A percentile compares a stretch with the other conserved stretches of the same genome.
These are phyloP conservation scores for Mediolabrus comicus DNA, from an alignment of 108 stramenopile species.

Conservation along the genomic window DNA sequence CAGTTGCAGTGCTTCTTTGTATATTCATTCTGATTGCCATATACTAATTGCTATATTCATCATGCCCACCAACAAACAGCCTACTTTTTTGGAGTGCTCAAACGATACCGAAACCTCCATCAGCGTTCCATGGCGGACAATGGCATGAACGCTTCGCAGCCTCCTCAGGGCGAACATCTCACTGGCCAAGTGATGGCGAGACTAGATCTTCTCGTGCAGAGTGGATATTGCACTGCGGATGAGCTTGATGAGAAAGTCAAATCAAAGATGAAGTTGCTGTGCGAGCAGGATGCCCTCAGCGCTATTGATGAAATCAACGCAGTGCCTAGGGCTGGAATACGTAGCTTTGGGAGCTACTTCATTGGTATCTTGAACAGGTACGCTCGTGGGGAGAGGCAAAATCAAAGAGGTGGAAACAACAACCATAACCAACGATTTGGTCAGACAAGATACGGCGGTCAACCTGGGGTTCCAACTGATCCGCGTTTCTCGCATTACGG, in stretches of 20 bases:
- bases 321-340: conserved; percentile 57
- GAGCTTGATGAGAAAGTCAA: conserved; percentile 81
- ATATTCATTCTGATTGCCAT: not conserved
- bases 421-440: conserved; percentile 5
- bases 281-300: conserved; percentile 74
- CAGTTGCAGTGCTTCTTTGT: too few relatives aligned
- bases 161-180: conserved; percentile 58
- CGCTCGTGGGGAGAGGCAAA: conserved; percentile 45
- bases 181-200: conserved; percentile 60
- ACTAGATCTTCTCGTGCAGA: conserved; percentile 51
- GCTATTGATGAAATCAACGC: conserved; percentile 76
- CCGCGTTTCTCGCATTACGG: conserved; percentile 20
- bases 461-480: not conserved
- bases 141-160: conserved; percentile 15
- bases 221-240: conserved; percentile 62
- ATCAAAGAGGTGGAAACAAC: conserved; percentile 14
- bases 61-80: conserved; percentile 24
- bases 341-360: conserved; percentile 68
- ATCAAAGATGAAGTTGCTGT: conserved; percentile 69
- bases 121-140: conserved; percentile 26
- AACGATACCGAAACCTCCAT: conserved; percentile 65
- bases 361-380: conserved; percentile 90
- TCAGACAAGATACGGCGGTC: conserved; percentile 5
- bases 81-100: conserved; percentile 80
- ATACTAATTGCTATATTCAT: not conserved